Conservation (phyloP, 768 basidiomycete species). For the Tylopilus sp. region DNA sequence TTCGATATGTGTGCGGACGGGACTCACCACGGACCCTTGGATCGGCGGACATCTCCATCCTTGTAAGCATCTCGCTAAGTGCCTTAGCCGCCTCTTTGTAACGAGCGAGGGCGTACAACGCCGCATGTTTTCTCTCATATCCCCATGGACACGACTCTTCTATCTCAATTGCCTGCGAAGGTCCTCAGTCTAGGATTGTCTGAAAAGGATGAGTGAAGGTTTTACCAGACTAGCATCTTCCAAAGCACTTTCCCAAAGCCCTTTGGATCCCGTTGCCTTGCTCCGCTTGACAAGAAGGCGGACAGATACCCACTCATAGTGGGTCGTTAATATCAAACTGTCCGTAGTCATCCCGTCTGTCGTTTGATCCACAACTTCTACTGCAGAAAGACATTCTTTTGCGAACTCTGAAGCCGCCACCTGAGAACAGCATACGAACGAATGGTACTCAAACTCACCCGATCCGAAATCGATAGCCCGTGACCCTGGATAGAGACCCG, state of each 20-base stretch:
- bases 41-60: not conserved
- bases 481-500: not conserved
- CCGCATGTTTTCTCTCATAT: not conserved
- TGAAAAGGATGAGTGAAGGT: not conserved
- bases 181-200: not conserved
- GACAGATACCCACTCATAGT: not conserved
- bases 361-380: not conserved
- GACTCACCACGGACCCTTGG: not conserved
- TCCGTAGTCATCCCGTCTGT: not conserved
- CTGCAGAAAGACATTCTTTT: not conserved
- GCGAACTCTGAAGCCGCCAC: not conserved
- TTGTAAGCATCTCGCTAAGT: not conserved
- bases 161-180: not conserved
- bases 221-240: not conserved
- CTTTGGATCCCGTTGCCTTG: not conserved
- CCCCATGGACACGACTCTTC: not conserved
- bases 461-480: not conserved
- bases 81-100: not conserved
- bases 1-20: not conserved
- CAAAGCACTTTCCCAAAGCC: not conserved
- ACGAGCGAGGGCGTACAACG: not conserved
- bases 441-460: not conserved
- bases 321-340: not conserved
- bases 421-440: not conserved
- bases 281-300: slow-evolving; percentile 1